Evolutionary conservation across 2,329 filamentous ascomycete genomes (phyloP).

Genomic region (Microsporum canis): DNA sequence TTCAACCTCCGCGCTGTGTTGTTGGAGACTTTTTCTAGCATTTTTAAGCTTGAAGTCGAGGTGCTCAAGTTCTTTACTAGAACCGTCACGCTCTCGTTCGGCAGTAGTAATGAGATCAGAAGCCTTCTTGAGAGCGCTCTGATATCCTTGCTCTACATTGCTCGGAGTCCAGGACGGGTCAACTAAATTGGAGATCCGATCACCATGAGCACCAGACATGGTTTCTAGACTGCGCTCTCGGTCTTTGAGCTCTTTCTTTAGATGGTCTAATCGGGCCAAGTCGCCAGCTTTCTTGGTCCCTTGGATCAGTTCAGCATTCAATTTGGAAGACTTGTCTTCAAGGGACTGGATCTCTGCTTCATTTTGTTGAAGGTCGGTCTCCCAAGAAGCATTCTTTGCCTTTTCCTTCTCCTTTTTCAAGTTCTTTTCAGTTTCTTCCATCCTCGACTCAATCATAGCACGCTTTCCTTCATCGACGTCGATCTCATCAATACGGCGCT

Average conservation of each 20-base stretch:
- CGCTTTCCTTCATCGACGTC: constrained; percentile 76
- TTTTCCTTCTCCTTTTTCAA: constrained; percentile 53
- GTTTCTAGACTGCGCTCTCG: constrained; percentile 65
- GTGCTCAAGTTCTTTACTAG: constrained; percentile 62
- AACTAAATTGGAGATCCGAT: constrained; percentile 56
- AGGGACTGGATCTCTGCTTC: constrained; percentile 55
- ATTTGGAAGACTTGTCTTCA: constrained; percentile 58
- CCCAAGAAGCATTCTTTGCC: constrained; percentile 54
- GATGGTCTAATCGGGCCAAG: constrained; percentile 68
- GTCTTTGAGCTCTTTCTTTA: constrained; percentile 68
- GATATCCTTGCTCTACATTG: constrained; percentile 60
- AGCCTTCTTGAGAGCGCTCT: constrained; percentile 50
- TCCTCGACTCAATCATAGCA: constrained; percentile 61
- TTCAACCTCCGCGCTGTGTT: constrained; percentile 52
- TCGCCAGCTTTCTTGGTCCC: constrained; percentile 72
- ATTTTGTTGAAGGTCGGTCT: constrained; percentile 56
- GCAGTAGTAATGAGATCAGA: constrained; percentile 49
- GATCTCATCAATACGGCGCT: constrained; percentile 59
- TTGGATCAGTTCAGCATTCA: constrained; percentile 72
- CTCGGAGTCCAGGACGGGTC: constrained; percentile 56
- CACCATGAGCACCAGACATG: constrained; percentile 60
- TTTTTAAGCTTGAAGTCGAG: constrained; percentile 61
- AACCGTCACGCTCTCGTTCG: constrained; percentile 58
- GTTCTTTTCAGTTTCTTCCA: constrained; percentile 55
- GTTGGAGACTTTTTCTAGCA: constrained; percentile 51